Percentiles rank a stretch among this genome's conserved stretches.
Evolutionary conservation across 768 basidiomycete genomes (phyloP).

Genomic region (Suillus variegatus): DNA sequence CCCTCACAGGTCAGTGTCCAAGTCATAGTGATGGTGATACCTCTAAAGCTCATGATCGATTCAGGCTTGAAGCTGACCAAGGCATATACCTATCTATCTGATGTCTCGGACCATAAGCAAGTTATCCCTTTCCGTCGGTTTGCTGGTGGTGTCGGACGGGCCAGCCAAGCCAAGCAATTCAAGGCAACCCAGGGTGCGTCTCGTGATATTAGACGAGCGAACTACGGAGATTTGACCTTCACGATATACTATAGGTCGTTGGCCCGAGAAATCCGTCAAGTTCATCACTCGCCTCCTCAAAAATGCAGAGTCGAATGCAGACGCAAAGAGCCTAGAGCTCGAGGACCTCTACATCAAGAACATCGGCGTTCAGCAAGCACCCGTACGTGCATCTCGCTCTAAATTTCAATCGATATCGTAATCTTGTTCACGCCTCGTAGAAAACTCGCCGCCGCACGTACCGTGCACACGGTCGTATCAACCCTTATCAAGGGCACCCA

Average conservation of each 20-base stretch:
- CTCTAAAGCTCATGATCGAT: neutral
- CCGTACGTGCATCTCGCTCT: conserved; percentile 54
- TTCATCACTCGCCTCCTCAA: conserved; percentile 94
- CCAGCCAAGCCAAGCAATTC: conserved; percentile 95
- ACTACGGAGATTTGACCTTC: neutral
- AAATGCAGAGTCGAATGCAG: conserved; percentile 99
- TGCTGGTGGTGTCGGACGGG: conserved; percentile 92
- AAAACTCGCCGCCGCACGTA: conserved; percentile 99
- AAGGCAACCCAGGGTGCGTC: conserved; percentile 90
- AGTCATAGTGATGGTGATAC: neutral
- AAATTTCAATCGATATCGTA: conserved; percentile 6
- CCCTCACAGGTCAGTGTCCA: conserved; percentile 72
- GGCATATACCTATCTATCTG: conserved; percentile 91
- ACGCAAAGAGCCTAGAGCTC: conserved; percentile 92
- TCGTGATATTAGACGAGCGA: neutral
- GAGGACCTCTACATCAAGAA: conserved; percentile 94
- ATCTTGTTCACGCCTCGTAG: conserved; percentile 37
- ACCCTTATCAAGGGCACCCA: conserved; percentile 98
- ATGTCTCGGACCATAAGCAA: conserved; percentile 96
- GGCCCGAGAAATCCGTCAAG: conserved; percentile 98
- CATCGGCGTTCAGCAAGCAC: conserved; percentile 98
- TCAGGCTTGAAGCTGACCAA: conserved; percentile 90
- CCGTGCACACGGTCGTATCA: conserved; percentile 97
- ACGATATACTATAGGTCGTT: conserved; percentile 70
- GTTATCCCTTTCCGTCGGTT: conserved; percentile 96